Evolutionary conservation across 306 rosid species (phyloP).

Genomic region (Macrotyloma uniflorum): DNA sequence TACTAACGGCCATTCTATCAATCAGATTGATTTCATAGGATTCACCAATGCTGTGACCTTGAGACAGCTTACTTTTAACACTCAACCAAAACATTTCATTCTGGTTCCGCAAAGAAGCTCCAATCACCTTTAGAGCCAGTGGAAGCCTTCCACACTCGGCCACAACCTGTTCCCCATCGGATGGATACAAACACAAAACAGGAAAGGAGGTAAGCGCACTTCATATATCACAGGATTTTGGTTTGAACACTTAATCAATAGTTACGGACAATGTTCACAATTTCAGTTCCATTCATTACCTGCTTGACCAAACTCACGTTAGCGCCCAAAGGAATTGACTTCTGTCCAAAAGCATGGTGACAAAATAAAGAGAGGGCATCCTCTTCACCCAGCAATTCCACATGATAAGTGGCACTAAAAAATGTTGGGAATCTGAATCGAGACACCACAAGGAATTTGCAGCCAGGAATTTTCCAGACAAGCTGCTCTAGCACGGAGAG

Average conservation of each 20-base stretch:
- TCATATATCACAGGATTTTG: neutral
- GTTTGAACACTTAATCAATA: neutral
- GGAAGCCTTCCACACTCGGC: slow-evolving; percentile 90
- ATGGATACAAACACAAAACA: slow-evolving; percentile 3
- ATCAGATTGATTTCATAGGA: slow-evolving; percentile 67
- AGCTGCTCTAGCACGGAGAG: slow-evolving; percentile 56
- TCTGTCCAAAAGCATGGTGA: slow-evolving; percentile 85
- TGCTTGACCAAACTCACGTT: slow-evolving; percentile 74
- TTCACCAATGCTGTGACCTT: slow-evolving; percentile 76
- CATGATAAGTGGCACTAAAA: slow-evolving; percentile 53
- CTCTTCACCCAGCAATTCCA: slow-evolving; percentile 60
- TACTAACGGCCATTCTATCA: slow-evolving; percentile 74
- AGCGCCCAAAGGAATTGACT: slow-evolving; percentile 60
- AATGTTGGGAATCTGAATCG: slow-evolving; percentile 57
- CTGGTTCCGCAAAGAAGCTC: slow-evolving; percentile 82
- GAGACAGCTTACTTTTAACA: slow-evolving; percentile 69
- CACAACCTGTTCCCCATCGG: slow-evolving; percentile 58
- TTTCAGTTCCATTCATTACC: slow-evolving; percentile 48
- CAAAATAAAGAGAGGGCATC: slow-evolving; percentile 84
- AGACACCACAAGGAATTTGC: slow-evolving; percentile 74
- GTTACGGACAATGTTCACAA: neutral
- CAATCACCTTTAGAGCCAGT: slow-evolving; percentile 93
- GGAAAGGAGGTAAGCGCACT: neutral
- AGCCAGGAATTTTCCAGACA: slow-evolving; percentile 55
- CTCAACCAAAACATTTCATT: slow-evolving; percentile 73